Evolutionary conservation across 1,139 yeast genomes (phyloP), one percentile per base, ranked within the genome.

Genomic region (Candida dubliniensis): DNA sequence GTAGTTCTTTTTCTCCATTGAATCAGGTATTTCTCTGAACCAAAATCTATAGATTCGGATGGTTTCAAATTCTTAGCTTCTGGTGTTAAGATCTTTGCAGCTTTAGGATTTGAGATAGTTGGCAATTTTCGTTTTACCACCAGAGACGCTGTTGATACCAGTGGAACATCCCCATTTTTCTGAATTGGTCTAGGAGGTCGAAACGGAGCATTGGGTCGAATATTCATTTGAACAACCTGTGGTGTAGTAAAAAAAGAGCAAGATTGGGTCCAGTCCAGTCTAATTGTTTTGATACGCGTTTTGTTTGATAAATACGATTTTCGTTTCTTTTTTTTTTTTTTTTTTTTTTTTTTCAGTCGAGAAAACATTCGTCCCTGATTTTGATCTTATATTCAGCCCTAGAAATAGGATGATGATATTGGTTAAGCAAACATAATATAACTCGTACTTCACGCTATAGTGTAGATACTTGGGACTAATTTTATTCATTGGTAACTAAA

Each of bases 1-100:
- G 67, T 73, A 0, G 93, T 71, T 34, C 72, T 74, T 60, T 87
- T 89, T 35, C 99, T 69, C 79, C 86, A 87, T 53, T 87, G 77
- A 2, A 82, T 81, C 23, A 61, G 52, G 49, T 60, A 76, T 35
- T 42, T 47, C 14, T 38, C 40, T 8, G 31, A 8, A 5, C 8
- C 34, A 14, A 44, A 18, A n/a, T 36, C 45, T 2, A n/a, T 13
- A 12, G 34, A 33, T 6, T 33, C 14, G 2, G 36, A 35, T 25
- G 40, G 33, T 35, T 38, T 38, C 5, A 35, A 12, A 31, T 32
- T 42, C 24, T 42, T 42, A 11, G 36, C 24, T 8, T 26, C 24
- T 5, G 34, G 41, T 15, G 13, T 39, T 14, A 31, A 23, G 23
- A 31, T 30, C 18, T 26, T 30, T 31, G 45, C 31, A 25, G 34